phyloP scores from a whole-genome alignment of 495 filamentous ascomycete genomes.

The Mytilinidion resinicola region DNA sequence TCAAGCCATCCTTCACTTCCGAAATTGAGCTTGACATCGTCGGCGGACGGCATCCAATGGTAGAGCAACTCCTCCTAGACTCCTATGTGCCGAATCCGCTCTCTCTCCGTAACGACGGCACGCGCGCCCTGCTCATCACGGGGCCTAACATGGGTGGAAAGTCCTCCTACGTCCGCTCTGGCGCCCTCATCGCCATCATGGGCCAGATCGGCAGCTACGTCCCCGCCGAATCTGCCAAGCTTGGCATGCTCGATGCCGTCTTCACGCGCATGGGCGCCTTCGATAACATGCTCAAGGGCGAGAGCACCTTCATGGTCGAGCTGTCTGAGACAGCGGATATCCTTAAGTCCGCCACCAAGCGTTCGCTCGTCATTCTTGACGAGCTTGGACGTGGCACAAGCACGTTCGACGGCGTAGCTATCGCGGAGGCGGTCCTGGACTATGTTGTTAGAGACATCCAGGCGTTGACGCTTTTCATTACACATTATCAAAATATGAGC shows the following conservation, averaged over 20 bases:
- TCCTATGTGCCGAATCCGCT: conserved; percentile 92
- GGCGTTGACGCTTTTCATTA: conserved; percentile 88
- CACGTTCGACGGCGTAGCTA: conserved; percentile 93
- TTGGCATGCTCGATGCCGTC: conserved; percentile 85
- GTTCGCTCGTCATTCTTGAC: conserved; percentile 85
- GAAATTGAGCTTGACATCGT: conserved; percentile 64
- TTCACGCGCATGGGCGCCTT: conserved; percentile 95
- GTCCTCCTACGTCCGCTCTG: conserved; percentile 85
- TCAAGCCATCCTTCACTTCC: conserved; percentile 73
- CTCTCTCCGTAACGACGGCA: conserved; percentile 51
- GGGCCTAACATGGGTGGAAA: conserved; percentile 99
- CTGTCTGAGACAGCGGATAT: conserved; percentile 87
- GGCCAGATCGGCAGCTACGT: conserved; percentile 94
- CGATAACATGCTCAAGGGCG: conserved; percentile 93
- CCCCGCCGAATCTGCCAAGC: conserved; percentile 62
- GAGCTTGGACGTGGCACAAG: conserved; percentile 88
- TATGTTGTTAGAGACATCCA: conserved; percentile 67
- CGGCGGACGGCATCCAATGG: conserved; percentile 88
- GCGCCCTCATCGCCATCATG: conserved; percentile 88
- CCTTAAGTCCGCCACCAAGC: conserved; percentile 74
- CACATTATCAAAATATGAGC: conserved; percentile 87
- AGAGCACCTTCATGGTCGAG: conserved; percentile 97
- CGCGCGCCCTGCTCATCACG: conserved; percentile 79
- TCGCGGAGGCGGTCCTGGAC: conserved; percentile 85
- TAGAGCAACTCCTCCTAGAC: conserved; percentile 81